A percentile compares a stretch with the other conserved stretches of the same genome.
Conservation (phyloP, 305 asterid species). For the Fraxinus baroniana region DNA sequence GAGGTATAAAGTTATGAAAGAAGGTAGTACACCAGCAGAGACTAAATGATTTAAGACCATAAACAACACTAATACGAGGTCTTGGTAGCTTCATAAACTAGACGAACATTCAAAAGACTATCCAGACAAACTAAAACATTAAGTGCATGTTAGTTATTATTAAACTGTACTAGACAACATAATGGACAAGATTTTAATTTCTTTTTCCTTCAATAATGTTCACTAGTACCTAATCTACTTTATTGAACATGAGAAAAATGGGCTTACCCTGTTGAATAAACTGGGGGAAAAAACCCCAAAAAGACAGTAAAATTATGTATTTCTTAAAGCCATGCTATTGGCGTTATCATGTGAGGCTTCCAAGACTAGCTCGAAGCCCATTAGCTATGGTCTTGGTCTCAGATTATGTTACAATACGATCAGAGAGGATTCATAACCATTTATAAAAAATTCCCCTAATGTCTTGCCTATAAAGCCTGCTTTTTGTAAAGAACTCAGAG, state of each 20-base stretch:
- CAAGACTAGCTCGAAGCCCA: slow-evolving; percentile 87
- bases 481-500: background rate
- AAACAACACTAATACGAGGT: background rate
- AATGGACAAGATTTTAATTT: background rate
- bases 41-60: background rate
- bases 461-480: background rate
- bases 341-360: slow-evolving; percentile 76
- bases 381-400: slow-evolving; percentile 79
- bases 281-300: background rate
- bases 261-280: background rate
- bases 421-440: slow-evolving; percentile 23
- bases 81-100: background rate
- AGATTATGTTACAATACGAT: slow-evolving; percentile 54
- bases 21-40: background rate
- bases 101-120: background rate
- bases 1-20: background rate
- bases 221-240: background rate
- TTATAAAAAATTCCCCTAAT: background rate
- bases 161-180: background rate
- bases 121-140: background rate
- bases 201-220: background rate
- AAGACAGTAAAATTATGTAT: background rate
- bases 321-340: background rate
- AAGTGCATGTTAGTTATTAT: background rate
- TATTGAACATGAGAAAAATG: background rate